These are phyloP conservation scores for Aureobasidium melanogenum DNA, from an alignment of 2,329 filamentous ascomycete species.

Conservation along the genomic window DNA sequence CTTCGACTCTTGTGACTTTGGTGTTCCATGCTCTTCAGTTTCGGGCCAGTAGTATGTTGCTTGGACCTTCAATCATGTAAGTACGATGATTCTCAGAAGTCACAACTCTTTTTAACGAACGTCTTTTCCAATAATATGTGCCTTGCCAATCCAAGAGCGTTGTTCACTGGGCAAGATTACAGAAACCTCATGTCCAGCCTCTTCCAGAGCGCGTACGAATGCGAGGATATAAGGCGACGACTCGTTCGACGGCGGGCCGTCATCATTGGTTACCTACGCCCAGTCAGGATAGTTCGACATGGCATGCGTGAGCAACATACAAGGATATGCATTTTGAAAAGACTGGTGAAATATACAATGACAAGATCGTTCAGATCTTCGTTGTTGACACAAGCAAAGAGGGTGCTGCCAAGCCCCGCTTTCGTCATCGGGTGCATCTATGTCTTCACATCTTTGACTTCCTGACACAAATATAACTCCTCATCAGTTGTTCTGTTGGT, in stretches of 20 bases:
- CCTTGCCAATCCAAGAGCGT: conserved; percentile 97
- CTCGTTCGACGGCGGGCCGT: conserved; percentile 41
- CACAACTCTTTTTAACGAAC: conserved; percentile 40
- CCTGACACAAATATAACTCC: neutral
- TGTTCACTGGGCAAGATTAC: conserved; percentile 87
- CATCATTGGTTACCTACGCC: conserved; percentile 41
- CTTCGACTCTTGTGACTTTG: conserved; percentile 14
- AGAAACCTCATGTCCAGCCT: conserved; percentile 75
- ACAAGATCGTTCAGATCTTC: neutral
- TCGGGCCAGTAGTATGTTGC: conserved; percentile 38
- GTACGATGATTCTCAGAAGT: neutral
- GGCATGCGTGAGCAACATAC: conserved; percentile 11
- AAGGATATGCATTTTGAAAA: conserved; percentile 16
- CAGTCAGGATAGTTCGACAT: neutral
- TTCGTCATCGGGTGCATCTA: neutral
- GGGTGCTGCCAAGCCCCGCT: neutral
- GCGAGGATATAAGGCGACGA: conserved; percentile 43
- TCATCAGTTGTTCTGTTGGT: neutral
- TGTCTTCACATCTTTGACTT: neutral
- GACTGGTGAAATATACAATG: neutral
- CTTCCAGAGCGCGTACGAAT: conserved; percentile 37
- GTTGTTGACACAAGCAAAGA: neutral
- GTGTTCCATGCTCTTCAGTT: conserved; percentile 23
- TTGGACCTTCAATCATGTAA: neutral
- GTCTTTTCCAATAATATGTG: conserved; percentile 77